A percentile compares a stretch with the other conserved stretches of the same genome.
phyloP scores from a whole-genome alignment of 2,329 filamentous ascomycete genomes.

The Ophiobolus disseminans region DNA sequence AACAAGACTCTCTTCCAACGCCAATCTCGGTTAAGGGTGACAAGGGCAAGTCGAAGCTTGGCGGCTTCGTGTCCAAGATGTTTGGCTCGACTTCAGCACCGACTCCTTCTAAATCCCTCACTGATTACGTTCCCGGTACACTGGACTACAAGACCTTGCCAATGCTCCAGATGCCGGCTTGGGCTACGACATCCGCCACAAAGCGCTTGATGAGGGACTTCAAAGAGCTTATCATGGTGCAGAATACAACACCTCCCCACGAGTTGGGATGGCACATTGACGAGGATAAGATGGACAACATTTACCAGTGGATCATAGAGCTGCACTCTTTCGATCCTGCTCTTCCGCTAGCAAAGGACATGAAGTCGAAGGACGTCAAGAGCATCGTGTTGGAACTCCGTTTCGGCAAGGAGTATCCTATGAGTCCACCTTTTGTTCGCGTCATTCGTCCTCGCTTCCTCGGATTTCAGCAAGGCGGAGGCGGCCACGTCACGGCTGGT shows the following conservation, averaged over 20 bases:
- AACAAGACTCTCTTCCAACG: constrained; percentile 27
- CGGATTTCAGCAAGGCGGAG: constrained; percentile 73
- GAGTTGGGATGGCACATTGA: constrained; percentile 87
- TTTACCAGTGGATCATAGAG: constrained; percentile 92
- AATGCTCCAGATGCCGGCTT: constrained; percentile 69
- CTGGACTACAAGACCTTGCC: constrained; percentile 69
- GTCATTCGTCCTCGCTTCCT: constrained; percentile 82
- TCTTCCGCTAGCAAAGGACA: constrained; percentile 76
- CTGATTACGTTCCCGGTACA: constrained; percentile 71
- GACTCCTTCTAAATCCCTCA: constrained; percentile 44
- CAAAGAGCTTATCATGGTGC: constrained; percentile 67
- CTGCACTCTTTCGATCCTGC: constrained; percentile 78
- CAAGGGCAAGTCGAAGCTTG: constrained; percentile 37
- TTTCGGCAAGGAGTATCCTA: constrained; percentile 78
- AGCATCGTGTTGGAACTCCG: constrained; percentile 83
- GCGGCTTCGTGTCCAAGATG: constrained; percentile 32
- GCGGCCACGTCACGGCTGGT: constrained; percentile 83
- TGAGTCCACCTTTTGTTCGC: constrained; percentile 82
- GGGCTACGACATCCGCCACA: constrained; percentile 68
- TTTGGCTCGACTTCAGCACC: constrained; percentile 33
- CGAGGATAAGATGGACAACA: constrained; percentile 68
- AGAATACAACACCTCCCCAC: constrained; percentile 65
- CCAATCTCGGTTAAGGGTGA: constrained; percentile 32
- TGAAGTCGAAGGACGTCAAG: constrained; percentile 66
- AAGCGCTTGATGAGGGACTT: constrained; percentile 71